Percentiles rank a stretch among this genome's conserved stretches.
Evolutionary conservation across 78 protist species (phyloP).

Genomic region (Creolimax fragrantissima): DNA sequence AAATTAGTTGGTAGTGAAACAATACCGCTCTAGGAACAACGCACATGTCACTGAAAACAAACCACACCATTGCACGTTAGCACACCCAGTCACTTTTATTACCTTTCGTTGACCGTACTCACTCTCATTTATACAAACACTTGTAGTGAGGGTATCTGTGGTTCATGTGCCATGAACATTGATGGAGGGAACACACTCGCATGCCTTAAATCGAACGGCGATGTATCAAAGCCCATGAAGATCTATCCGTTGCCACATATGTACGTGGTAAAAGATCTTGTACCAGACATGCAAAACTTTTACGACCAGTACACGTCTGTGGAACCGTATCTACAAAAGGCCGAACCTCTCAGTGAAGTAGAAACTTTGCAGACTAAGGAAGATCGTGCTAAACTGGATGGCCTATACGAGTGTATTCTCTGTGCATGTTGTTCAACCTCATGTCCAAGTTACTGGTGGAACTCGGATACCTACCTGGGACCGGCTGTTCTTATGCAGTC

Average conservation of each 20-base stretch:
- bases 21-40: too few relatives aligned
- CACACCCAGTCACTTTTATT: too few relatives aligned
- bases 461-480: slow-evolving; percentile 65
- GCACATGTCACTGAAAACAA: too few relatives aligned
- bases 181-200: slow-evolving; percentile 75
- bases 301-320: slow-evolving; percentile 65
- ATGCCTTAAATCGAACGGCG: slow-evolving; percentile 38
- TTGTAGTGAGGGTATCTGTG: slow-evolving; percentile 66
- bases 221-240: slow-evolving; percentile 20
- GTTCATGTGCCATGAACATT: slow-evolving; percentile 88
- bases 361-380: slow-evolving; percentile 42
- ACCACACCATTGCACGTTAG: too few relatives aligned
- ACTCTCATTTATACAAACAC: too few relatives aligned
- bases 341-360: slow-evolving; percentile 24
- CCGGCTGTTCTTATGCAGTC: slow-evolving; percentile 83
- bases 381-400: slow-evolving; percentile 75
- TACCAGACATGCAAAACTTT: slow-evolving; percentile 69
- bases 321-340: slow-evolving; percentile 71
- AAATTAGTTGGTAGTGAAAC: too few relatives aligned
- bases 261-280: slow-evolving; percentile 72
- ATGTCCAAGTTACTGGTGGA: slow-evolving; percentile 91
- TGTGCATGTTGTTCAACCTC: slow-evolving; percentile 85
- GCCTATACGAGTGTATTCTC: slow-evolving; percentile 86
- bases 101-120: too few relatives aligned
- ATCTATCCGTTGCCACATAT: slow-evolving; percentile 85